These are phyloP conservation scores for Barnettozyma vustinii DNA, from an alignment of 805 yeast genomes.

Conservation along the genomic window DNA sequence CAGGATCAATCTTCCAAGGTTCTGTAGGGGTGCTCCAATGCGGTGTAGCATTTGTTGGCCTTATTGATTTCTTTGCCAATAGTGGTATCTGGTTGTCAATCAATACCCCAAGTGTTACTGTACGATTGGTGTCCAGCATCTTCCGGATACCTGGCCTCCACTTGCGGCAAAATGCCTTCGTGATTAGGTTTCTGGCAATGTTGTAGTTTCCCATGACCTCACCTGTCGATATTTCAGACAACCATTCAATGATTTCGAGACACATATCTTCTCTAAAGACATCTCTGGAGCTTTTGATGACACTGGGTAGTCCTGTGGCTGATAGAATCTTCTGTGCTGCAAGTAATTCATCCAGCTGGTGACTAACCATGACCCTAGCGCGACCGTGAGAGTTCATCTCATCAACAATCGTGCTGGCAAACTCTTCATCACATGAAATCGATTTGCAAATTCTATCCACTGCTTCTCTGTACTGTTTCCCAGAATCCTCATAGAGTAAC, in stretches of 20 bases:
- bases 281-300: slow-evolving; percentile 64
- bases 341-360: slow-evolving; percentile 42
- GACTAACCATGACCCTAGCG: slow-evolving; percentile 59
- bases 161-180: slow-evolving; percentile 51
- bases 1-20: slow-evolving; percentile 42
- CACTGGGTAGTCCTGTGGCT: slow-evolving; percentile 59
- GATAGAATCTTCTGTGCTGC: slow-evolving; percentile 52
- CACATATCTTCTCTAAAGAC: slow-evolving; percentile 77
- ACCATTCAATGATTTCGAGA: slow-evolving; percentile 64
- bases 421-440: slow-evolving; percentile 56
- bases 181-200: slow-evolving; percentile 43
- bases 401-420: slow-evolving; percentile 68
- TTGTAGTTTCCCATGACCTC: slow-evolving; percentile 45
- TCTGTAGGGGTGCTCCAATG: slow-evolving; percentile 38
- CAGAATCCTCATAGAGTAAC: slow-evolving; percentile 72
- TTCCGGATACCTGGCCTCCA: slow-evolving; percentile 52
- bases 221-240: slow-evolving; percentile 51
- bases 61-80: slow-evolving; percentile 1
- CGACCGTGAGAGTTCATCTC: slow-evolving; percentile 60
- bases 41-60: slow-evolving; percentile 6
- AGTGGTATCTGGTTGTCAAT: slow-evolving; percentile 15
- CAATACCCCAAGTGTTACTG: slow-evolving; percentile 8
- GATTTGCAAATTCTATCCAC: slow-evolving; percentile 57
- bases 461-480: slow-evolving; percentile 71
- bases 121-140: slow-evolving; percentile 1